A percentile compares a stretch with the other conserved stretches of the same genome.
Evolutionary conservation across 1,284 basidiomycete species (phyloP).

Genomic region (Mrakiaceae sp.): DNA sequence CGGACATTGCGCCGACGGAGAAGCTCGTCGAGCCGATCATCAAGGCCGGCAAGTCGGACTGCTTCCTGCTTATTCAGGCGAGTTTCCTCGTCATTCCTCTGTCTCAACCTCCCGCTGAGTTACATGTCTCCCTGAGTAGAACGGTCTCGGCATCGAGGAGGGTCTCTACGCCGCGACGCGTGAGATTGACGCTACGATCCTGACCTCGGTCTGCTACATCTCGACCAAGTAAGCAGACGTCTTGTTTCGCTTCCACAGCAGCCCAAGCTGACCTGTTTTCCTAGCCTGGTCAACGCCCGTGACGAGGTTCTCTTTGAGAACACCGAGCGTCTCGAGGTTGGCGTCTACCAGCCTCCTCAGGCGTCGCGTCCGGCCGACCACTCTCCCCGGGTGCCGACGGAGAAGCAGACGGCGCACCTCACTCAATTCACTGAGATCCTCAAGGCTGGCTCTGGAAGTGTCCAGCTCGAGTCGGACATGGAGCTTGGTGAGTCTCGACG

Average conservation of each 20-base stretch:
- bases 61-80: conserved; percentile 54
- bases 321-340: conserved; percentile 14
- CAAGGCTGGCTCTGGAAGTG: conserved; percentile 21
- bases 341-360: conserved; percentile 26
- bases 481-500: conserved; percentile 12
- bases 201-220: conserved; percentile 17
- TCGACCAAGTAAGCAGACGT: neutral
- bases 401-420: conserved; percentile 20
- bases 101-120: neutral
- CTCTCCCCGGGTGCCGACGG: conserved; percentile 12
- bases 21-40: conserved; percentile 50
- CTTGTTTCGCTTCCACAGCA: neutral
- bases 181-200: conserved; percentile 25
- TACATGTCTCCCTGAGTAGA: conserved; percentile 28
- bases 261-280: conserved; percentile 20
- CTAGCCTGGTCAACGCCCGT: conserved; percentile 26
- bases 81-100: neutral
- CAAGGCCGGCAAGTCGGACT: conserved; percentile 42
- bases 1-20: conserved; percentile 51
- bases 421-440: conserved; percentile 22
- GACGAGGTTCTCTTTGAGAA: conserved; percentile 21
- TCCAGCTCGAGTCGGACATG: conserved; percentile 23
- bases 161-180: conserved; percentile 51
- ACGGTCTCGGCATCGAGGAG: conserved; percentile 61
- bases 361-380: neutral